These are phyloP conservation scores for Eremochloa ophiuroides DNA, from an alignment of 176 grass and related monocot genomes.

Conservation along the genomic window DNA sequence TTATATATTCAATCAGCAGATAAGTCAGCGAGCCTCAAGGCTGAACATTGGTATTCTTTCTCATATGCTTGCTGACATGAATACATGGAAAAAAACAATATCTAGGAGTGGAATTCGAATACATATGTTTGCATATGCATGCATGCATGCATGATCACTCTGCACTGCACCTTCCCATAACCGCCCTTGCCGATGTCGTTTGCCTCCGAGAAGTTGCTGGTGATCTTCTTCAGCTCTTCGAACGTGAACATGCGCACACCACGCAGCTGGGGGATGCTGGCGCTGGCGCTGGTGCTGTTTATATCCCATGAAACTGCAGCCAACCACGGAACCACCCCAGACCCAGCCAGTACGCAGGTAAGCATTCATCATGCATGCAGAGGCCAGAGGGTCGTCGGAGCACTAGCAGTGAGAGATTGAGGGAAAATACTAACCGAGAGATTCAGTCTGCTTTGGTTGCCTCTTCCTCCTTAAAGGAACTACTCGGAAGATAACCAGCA, in stretches of 20 bases:
- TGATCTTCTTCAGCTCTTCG: constrained; percentile 63
- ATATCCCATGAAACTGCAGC: constrained; percentile 55
- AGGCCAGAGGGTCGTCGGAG: too few species aligned
- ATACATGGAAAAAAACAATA: too few species aligned
- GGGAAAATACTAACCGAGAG: constrained; percentile 35
- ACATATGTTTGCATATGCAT: too few species aligned
- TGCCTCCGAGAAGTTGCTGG: constrained; percentile 49
- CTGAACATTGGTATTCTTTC: background rate
- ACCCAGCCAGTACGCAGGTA: too few species aligned
- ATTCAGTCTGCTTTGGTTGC: constrained; percentile 26
- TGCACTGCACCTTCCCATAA: constrained; percentile 56
- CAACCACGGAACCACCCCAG: too few species aligned
- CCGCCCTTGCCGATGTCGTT: constrained; percentile 57
- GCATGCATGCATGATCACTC: background rate
- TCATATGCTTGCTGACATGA: too few species aligned
- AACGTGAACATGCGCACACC: constrained; percentile 61
- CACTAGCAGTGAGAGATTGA: too few species aligned
- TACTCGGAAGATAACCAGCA: background rate
- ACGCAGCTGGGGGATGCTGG: constrained; percentile 56
- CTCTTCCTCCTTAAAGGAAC: constrained; percentile 28
- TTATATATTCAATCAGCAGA: too few species aligned
- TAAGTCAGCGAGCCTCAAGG: too few species aligned
- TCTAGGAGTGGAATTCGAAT: too few species aligned
- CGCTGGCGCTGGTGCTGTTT: constrained; percentile 36
- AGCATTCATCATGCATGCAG: too few species aligned